phyloP scores from a whole-genome alignment of 371 early-diverging fungal species.

The Mortierella sp. region DNA sequence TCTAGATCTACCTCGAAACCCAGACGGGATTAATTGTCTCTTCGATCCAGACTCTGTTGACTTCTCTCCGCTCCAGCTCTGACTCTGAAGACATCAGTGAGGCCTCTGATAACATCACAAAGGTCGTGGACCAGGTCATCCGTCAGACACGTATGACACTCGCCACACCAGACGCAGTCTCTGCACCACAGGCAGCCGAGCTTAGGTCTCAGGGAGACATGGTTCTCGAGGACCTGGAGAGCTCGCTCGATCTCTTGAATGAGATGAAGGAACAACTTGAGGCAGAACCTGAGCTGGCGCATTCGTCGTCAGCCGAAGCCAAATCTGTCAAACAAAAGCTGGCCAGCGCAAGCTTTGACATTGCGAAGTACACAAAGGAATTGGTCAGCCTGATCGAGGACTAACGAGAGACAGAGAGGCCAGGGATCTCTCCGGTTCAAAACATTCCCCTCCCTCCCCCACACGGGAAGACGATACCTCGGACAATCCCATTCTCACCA shows the following conservation, averaged over 20 bases:
- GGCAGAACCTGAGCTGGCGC: slow-evolving; percentile 43
- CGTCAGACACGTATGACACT: slow-evolving; percentile 60
- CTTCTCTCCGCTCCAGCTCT: slow-evolving; percentile 72
- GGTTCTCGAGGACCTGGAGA: slow-evolving; percentile 77
- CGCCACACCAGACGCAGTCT: slow-evolving; percentile 26
- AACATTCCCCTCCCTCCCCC: too few relatives aligned
- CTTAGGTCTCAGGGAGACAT: slow-evolving; percentile 60
- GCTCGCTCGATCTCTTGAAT: slow-evolving; percentile 73
- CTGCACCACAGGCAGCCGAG: slow-evolving; percentile 54
- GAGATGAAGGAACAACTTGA: slow-evolving; percentile 68
- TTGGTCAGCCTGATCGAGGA: slow-evolving; percentile 66
- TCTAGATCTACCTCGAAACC: slow-evolving; percentile 78
- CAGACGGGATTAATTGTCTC: slow-evolving; percentile 90
- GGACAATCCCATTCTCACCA: not conserved
- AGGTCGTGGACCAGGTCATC: slow-evolving; percentile 70
- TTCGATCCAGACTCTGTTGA: slow-evolving; percentile 84
- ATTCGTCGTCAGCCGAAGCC: slow-evolving; percentile 58
- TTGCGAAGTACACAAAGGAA: slow-evolving; percentile 89
- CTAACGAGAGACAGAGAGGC: not conserved
- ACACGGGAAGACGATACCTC: not conserved
- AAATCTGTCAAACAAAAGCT: slow-evolving; percentile 85
- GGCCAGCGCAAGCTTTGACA: slow-evolving; percentile 90
- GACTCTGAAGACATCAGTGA: slow-evolving; percentile 70
- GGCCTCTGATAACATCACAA: slow-evolving; percentile 74
- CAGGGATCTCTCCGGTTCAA: not conserved